phyloP scores from a whole-genome alignment of 2,329 filamentous ascomycete genomes.

The Fusarium foetens region DNA sequence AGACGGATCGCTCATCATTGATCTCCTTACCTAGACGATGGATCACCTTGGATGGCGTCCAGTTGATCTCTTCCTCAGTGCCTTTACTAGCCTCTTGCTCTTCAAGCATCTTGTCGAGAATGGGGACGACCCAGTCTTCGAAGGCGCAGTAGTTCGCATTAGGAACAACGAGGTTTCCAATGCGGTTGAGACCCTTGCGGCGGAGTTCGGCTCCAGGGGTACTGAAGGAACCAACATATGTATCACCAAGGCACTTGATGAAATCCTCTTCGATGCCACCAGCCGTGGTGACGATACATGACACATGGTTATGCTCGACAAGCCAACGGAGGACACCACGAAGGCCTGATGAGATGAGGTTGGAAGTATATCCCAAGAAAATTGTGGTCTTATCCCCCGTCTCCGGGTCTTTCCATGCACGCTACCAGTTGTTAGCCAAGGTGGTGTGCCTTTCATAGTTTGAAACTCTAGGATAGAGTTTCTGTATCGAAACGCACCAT shows the following conservation, averaged over 20 bases:
- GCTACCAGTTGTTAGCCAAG: slow-evolving; percentile 53
- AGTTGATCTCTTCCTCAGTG: slow-evolving; percentile 77
- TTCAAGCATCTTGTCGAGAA: slow-evolving; percentile 91
- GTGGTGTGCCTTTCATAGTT: not conserved
- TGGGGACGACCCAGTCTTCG: slow-evolving; percentile 96
- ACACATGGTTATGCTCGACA: slow-evolving; percentile 91
- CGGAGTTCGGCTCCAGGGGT: slow-evolving; percentile 81
- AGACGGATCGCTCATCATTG: slow-evolving; percentile 89
- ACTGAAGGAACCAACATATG: slow-evolving; percentile 89
- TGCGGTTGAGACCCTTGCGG: slow-evolving; percentile 89
- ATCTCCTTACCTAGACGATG: slow-evolving; percentile 92
- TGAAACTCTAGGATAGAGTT: not conserved
- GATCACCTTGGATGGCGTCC: slow-evolving; percentile 95
- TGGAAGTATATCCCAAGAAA: slow-evolving; percentile 97
- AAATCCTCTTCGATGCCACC: slow-evolving; percentile 97
- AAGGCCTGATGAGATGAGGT: slow-evolving; percentile 95
- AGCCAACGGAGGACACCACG: slow-evolving; percentile 92
- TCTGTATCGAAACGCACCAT: slow-evolving; percentile 72
- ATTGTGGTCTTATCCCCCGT: slow-evolving; percentile 86
- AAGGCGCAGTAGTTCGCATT: slow-evolving; percentile 97
- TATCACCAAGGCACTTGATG: slow-evolving; percentile 96
- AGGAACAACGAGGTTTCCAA: slow-evolving; percentile 94
- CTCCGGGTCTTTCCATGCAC: slow-evolving; percentile 83
- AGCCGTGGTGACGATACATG: slow-evolving; percentile 92
- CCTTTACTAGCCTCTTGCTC: slow-evolving; percentile 87